Evolutionary conservation across 139 green algal genomes (phyloP), one percentile per base, ranked within the genome.

Genomic region (Chlamydomonas sp.): DNA sequence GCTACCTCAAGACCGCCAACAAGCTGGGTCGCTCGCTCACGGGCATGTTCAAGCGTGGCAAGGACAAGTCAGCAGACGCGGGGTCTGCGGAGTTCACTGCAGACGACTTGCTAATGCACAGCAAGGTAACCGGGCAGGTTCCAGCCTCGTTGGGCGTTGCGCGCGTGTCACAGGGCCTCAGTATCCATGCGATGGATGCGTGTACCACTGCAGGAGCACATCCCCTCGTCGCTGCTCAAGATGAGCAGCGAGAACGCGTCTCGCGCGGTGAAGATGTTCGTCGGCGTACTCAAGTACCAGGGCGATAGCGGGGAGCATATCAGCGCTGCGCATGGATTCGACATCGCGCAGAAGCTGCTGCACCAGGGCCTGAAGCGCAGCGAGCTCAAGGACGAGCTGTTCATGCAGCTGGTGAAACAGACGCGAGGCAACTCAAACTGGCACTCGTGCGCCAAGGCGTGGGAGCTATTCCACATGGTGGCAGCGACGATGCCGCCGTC

Each of bases 341-440:
- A 96, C 59, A 83, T 94, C 35, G 83, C 80, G 0, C 87, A 93
- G 82, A 97, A 96, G 82, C 82, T 98, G 61, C 72, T 96, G 65
- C 90, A 96, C 69, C 87, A 94, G 70, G 88, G 83, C 20, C 71
- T 96, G 16, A 95, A 95, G 74, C 76, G 89, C 2, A 71, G 83
- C 4, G 93, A 98, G 83, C 86, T 98, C 30, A 85, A 87, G 8
- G 93, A 98, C 69, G 93, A 98, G 87, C 77, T 98, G 39, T 90
- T 86, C 73, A 87, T 89, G 80, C 83, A 88, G 73, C 82, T 97
- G 20, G 63, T 96, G 3, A 97, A 97, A 81, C 92, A 97, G 80
- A 95, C 90, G 36, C 84, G 92, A 20, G 81, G 87, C 69, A 95
- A 93, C 77, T 82, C 84, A 6, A 78, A 63, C 47, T 28, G 75